A percentile compares a stretch with the other conserved stretches of the same genome.
Evolutionary conservation across 2,329 filamentous ascomycete species (phyloP).

Genomic region (Fusarium sp.): DNA sequence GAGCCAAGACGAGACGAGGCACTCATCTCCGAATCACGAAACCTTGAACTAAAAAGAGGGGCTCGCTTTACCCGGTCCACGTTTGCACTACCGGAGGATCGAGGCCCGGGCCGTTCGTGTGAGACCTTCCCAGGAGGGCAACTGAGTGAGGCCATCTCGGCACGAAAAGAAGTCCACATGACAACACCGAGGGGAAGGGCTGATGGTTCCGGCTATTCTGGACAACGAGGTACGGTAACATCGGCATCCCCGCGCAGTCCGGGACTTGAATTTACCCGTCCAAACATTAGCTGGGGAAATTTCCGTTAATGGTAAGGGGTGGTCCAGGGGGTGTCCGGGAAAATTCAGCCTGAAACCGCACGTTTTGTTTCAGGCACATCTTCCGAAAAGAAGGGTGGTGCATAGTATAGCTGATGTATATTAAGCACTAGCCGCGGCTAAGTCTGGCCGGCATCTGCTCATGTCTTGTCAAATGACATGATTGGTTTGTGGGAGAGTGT

Average conservation of each 20-base stretch:
- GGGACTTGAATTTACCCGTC: conserved; percentile 11
- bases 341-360: conserved; percentile 30
- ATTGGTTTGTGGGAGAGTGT: background rate
- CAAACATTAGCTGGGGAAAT: background rate
- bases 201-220: background rate
- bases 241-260: conserved; percentile 18
- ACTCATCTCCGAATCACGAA: conserved; percentile 30
- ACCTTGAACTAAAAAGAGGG: conserved; percentile 8
- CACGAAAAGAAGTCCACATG: conserved; percentile 16
- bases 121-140: conserved; percentile 4
- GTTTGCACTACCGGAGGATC: conserved; percentile 31
- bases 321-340: background rate
- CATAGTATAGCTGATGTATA: conserved; percentile 8
- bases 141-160: conserved; percentile 1
- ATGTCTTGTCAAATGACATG: conserved; percentile 2
- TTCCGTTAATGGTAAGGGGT: conserved; percentile 14
- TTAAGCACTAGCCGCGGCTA: conserved; percentile 4
- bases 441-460: background rate
- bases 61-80: conserved; percentile 24
- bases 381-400: background rate
- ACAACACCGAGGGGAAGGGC: background rate
- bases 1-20: background rate
- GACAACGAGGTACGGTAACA: conserved; percentile 9
- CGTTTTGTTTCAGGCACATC: conserved; percentile 22
- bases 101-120: conserved; percentile 21